Evolutionary conservation across 1,284 basidiomycete genomes (phyloP).

Genomic region (Microbotryomycetes sp.): DNA sequence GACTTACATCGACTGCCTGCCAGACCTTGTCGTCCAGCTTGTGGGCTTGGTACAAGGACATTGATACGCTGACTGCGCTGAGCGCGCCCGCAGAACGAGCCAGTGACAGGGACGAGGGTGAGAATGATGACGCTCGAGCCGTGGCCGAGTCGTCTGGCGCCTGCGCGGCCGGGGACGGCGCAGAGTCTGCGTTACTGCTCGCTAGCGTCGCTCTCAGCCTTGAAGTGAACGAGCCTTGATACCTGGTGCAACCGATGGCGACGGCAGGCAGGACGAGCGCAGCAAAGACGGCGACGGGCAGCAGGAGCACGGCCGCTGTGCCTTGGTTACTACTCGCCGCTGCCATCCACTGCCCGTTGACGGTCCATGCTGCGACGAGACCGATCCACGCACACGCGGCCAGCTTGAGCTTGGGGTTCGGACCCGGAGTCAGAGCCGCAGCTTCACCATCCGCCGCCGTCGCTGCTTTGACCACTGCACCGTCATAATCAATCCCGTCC

Average conservation of each 20-base stretch:
- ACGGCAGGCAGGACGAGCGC: background rate
- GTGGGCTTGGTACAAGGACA: background rate
- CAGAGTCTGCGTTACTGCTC: background rate
- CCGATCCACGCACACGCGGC: background rate
- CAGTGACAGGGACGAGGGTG: no score
- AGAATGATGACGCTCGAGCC: no score
- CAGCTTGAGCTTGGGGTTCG: no score
- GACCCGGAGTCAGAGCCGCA: no score
- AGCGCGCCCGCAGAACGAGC: background rate
- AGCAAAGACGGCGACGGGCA: background rate
- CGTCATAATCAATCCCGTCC: no score
- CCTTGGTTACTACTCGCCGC: background rate
- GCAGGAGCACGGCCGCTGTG: background rate
- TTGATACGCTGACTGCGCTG: background rate
- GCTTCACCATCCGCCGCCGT: no score
- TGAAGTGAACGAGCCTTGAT: background rate
- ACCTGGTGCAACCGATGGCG: background rate
- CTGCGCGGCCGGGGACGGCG: no score
- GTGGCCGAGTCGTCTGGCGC: background rate
- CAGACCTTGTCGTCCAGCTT: background rate
- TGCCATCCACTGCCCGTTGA: background rate
- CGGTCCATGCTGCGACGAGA: background rate
- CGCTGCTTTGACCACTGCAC: no score
- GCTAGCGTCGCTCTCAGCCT: background rate
- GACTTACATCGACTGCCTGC: background rate